These are phyloP conservation scores for Euphorbia schlechtendalii DNA, from an alignment of 441 rosid species.

Conservation along the genomic window DNA sequence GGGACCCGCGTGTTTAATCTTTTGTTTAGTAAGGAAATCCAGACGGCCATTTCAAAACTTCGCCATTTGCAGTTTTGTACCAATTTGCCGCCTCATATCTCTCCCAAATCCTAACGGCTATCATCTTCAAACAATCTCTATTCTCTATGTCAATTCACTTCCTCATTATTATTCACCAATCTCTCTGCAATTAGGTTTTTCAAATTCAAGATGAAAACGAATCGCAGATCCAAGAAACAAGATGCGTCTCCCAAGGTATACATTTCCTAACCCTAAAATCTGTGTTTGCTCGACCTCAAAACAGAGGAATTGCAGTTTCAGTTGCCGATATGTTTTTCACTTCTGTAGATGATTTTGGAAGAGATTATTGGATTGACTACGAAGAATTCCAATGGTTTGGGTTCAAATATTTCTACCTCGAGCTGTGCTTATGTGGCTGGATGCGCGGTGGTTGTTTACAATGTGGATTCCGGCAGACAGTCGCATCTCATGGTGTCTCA, in stretches of 20 bases:
- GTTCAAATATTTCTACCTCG: conserved; percentile 35
- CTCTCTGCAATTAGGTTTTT: conserved; percentile 9
- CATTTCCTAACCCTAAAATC: neutral
- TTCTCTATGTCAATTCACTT: neutral
- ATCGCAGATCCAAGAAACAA: conserved; percentile 44
- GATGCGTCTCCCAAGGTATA: conserved; percentile 47
- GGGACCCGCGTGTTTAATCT: neutral
- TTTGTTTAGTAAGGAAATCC: neutral
- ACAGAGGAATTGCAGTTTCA: neutral
- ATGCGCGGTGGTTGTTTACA: conserved; percentile 62
- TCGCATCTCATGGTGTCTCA: conserved; percentile 66
- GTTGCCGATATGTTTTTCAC: neutral
- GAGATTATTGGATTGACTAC: conserved; percentile 67
- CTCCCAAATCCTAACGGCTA: conserved; percentile 16
- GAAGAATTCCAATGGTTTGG: conserved; percentile 59
- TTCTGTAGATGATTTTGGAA: conserved; percentile 48
- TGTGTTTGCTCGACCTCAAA: neutral
- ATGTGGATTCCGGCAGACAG: conserved; percentile 46
- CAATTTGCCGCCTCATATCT: conserved; percentile 26
- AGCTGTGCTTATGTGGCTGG: conserved; percentile 69
- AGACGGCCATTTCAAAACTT: neutral
- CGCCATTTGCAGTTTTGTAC: neutral
- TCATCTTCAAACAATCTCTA: neutral
- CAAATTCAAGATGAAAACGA: conserved; percentile 36
- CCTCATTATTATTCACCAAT: neutral